These are phyloP conservation scores for Verticillium nubilum DNA, from an alignment of 2,329 filamentous ascomycete genomes.

Conservation along the genomic window DNA sequence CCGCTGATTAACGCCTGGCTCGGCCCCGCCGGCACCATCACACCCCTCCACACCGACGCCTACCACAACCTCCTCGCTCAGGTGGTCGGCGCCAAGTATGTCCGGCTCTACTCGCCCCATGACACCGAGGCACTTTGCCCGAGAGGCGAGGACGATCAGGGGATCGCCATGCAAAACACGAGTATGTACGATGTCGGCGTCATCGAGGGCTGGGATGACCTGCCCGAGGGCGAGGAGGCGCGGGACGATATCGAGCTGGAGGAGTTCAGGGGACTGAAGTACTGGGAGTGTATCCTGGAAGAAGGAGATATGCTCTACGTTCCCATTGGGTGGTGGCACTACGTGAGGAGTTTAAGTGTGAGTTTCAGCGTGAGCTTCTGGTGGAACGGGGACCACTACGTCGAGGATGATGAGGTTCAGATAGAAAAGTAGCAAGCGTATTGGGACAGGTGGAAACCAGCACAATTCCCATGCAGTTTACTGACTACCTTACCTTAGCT, in stretches of 20 bases:
- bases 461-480: too few relatives aligned
- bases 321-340: constrained; percentile 97
- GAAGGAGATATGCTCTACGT: constrained; percentile 86
- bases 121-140: constrained; percentile 56
- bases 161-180: constrained; percentile 91
- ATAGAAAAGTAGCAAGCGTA: neutral
- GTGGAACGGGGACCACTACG: constrained; percentile 56
- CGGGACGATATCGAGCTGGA: constrained; percentile 28
- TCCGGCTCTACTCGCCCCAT: constrained; percentile 75
- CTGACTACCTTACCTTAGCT: neutral
- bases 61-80: constrained; percentile 92
- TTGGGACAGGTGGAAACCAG: neutral
- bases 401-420: neutral
- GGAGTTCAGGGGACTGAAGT: constrained; percentile 55
- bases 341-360: constrained; percentile 76
- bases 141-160: constrained; percentile 56
- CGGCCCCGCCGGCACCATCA: constrained; percentile 81
- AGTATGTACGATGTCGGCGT: constrained; percentile 71
- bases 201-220: constrained; percentile 54
- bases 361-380: constrained; percentile 97
- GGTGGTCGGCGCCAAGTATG: constrained; percentile 84
- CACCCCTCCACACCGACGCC: constrained; percentile 86
- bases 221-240: constrained; percentile 17
- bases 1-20: constrained; percentile 80
- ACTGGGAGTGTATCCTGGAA: constrained; percentile 71